Conservation (phyloP, 768 basidiomycete species). For the Daedalea quercina region DNA sequence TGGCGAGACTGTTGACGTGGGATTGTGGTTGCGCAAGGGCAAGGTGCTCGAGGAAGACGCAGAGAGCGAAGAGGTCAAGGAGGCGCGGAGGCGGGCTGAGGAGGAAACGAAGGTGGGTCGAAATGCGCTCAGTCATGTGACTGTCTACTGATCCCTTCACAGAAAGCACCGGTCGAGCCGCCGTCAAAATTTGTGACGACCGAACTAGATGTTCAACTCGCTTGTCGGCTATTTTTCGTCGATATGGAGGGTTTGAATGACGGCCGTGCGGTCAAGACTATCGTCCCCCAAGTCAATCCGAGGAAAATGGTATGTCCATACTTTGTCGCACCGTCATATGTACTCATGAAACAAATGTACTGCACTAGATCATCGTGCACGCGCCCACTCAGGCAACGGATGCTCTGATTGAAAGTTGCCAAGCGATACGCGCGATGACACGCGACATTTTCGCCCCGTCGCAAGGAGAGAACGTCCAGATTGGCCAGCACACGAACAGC, state of each 20-base stretch:
- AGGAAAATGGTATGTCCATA: conserved; percentile 72
- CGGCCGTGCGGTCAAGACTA: conserved; percentile 93
- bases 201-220: conserved; percentile 68
- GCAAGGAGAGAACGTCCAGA: conserved; percentile 73
- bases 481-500: conserved; percentile 93
- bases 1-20: conserved; percentile 92
- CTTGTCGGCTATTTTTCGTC: conserved; percentile 83
- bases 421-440: conserved; percentile 83
- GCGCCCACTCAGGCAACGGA: conserved; percentile 62
- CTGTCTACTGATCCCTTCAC: conserved; percentile 11
- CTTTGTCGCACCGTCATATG: neutral
- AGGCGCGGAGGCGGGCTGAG: conserved; percentile 59
- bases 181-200: conserved; percentile 88
- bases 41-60: conserved; percentile 87
- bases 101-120: conserved; percentile 70
- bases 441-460: conserved; percentile 83
- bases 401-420: conserved; percentile 73
- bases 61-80: conserved; percentile 74
- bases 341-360: neutral
- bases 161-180: conserved; percentile 75
- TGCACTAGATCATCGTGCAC: conserved; percentile 77
- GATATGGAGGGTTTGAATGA: conserved; percentile 98
- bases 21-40: conserved; percentile 91
- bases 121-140: neutral
- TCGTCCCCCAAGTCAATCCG: conserved; percentile 94